phyloP scores from a whole-genome alignment of 306 rosid genomes.

The Alnus rubra region DNA sequence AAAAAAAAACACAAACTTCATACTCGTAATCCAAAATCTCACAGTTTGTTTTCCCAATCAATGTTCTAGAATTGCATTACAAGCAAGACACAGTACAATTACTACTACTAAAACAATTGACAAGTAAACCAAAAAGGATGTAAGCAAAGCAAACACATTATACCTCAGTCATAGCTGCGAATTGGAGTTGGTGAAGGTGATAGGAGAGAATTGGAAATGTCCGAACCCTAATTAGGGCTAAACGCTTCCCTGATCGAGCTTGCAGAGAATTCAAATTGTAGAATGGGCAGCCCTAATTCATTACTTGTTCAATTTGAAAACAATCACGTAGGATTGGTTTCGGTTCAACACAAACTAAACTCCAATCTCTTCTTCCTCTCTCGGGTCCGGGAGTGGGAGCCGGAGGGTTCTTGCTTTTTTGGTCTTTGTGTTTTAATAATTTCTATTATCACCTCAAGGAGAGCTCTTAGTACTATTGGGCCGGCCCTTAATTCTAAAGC shows the following conservation, averaged over 20 bases:
- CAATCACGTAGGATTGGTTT: neutral
- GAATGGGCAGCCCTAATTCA: neutral
- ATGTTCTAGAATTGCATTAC: neutral
- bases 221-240: neutral
- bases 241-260: neutral
- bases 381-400: too few relatives aligned
- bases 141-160: neutral
- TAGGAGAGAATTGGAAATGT: neutral
- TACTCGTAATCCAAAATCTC: neutral
- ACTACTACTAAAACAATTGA: neutral
- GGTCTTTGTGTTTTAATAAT: too few relatives aligned
- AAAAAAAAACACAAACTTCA: neutral
- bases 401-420: too few relatives aligned
- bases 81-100: neutral
- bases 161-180: conserved; percentile 78
- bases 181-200: conserved; percentile 34
- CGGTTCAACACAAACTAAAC: too few relatives aligned
- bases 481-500: too few relatives aligned
- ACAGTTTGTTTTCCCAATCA: neutral
- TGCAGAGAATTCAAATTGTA: neutral
- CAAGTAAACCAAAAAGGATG: neutral
- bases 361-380: too few relatives aligned
- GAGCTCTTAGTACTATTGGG: too few relatives aligned
- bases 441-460: too few relatives aligned
- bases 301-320: neutral